Base-by-base conservation (phyloP, 352 stramenopile genomes). In the Achlya hypogyna region DNA sequence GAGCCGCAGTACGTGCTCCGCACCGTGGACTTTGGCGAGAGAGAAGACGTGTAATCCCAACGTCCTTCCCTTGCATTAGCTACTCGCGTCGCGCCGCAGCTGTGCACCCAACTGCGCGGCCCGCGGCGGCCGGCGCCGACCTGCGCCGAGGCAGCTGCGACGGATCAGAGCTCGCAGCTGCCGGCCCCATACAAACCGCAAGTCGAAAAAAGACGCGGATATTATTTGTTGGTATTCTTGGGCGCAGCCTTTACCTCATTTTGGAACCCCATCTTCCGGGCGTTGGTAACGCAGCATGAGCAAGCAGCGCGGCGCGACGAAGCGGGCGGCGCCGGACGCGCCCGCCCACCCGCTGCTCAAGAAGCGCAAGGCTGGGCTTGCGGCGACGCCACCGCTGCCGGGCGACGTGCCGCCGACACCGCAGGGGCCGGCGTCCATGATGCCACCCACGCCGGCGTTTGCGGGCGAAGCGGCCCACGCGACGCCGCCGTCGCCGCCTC, bases 1-100 rank as follows among this genome's bases (percentile, higher is more conserved):
- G 86, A 91, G 63, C 86, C 86, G 29, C 89, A 94, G 78, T 92
- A 94, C 62, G 79, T 89, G 51, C 72, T 94, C 34, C 83, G 84
- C 35, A 94, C 86, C 42, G 81, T 94, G 60, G 83, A 94, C 25
- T 92, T 94, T 60, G 78, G 71, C 16, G 68, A n/a, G n/a, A n/a
- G n/a, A n/a, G n/a, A n/a, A n/a, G n/a, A n/a, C n/a, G n/a, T n/a
- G n/a, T n/a, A n/a, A n/a, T n/a, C n/a, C n/a, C n/a, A n/a, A n/a
- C n/a, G n/a, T n/a, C n/a, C n/a, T n/a, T n/a, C n/a, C n/a, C n/a
- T n/a, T n/a, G n/a, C n/a, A n/a, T n/a, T n/a, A n/a, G n/a, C n/a
- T n/a, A n/a, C n/a, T n/a, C n/a, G n/a, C n/a, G n/a, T n/a, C n/a
- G n/a, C n/a, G n/a, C n/a, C n/a, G n/a, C n/a, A n/a, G n/a, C n/a